Evolutionary conservation across 148 eudicot genomes (phyloP).

Genomic region (Rhododendron mucronatum): DNA sequence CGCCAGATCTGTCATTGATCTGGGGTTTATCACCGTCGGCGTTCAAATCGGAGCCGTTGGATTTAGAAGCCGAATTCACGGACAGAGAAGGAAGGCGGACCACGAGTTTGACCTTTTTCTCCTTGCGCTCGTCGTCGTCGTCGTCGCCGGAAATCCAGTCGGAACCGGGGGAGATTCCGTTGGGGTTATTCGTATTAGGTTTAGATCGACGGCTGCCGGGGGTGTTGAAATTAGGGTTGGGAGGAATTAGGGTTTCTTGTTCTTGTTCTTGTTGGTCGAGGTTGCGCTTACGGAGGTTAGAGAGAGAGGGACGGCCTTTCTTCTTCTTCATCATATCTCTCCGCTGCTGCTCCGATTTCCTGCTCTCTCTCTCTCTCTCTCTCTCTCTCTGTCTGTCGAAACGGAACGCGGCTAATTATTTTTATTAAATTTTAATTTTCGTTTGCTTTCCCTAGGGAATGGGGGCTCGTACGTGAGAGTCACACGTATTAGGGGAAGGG

Average conservation of each 20-base stretch:
- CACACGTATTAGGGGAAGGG: neutral
- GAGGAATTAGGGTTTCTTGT: slow-evolving; percentile 6
- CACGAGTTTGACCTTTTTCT: slow-evolving; percentile 72
- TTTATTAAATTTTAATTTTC: neutral
- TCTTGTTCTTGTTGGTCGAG: slow-evolving; percentile 13
- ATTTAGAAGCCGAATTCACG: slow-evolving; percentile 12
- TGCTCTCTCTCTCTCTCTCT: neutral
- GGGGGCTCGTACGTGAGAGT: slow-evolving; percentile 13
- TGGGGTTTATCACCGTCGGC: slow-evolving; percentile 23
- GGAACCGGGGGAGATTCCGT: slow-evolving; percentile 18
- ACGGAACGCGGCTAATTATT: slow-evolving; percentile 14
- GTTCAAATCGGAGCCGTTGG: slow-evolving; percentile 20
- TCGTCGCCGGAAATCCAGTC: slow-evolving; percentile 6
- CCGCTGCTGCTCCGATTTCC: slow-evolving; percentile 13
- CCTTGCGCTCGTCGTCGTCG: slow-evolving; percentile 55
- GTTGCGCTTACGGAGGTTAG: slow-evolving; percentile 40
- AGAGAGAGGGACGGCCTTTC: slow-evolving; percentile 62
- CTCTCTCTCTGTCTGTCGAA: slow-evolving; percentile 9
- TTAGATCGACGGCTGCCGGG: slow-evolving; percentile 31
- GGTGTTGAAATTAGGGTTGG: slow-evolving; percentile 19
- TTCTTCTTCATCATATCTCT: slow-evolving; percentile 44
- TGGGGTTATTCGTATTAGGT: slow-evolving; percentile 26
- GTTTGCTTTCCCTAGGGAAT: neutral
- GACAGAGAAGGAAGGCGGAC: slow-evolving; percentile 41
- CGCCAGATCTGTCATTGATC: slow-evolving; percentile 38